Conservation (phyloP, 2,329 filamentous ascomycete species). For the Laburnicola sp. region DNA sequence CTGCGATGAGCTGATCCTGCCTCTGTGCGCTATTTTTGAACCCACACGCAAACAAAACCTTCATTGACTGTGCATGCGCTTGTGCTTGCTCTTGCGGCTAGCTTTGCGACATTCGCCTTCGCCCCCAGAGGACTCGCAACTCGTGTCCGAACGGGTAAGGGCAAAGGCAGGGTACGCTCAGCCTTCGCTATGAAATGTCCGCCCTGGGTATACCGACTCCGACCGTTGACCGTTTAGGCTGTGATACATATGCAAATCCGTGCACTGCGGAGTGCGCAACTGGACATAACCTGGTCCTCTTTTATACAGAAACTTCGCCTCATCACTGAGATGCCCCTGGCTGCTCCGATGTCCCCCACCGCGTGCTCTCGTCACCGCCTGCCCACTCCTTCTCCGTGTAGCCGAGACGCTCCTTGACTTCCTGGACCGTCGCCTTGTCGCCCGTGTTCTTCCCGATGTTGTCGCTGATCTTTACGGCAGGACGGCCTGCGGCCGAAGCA, state of each 20-base stretch:
- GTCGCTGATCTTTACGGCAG: slow-evolving; percentile 86
- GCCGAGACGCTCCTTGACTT: slow-evolving; percentile 82
- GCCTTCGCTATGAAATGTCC: slow-evolving; percentile 3
- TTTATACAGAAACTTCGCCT: neutral
- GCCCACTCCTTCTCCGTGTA: slow-evolving; percentile 86
- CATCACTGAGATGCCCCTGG: slow-evolving; percentile 19
- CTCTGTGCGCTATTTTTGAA: slow-evolving; percentile 5
- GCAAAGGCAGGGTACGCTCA: neutral
- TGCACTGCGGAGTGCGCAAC: neutral
- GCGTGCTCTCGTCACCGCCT: slow-evolving; percentile 77
- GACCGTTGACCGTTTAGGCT: neutral
- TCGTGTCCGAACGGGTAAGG: neutral
- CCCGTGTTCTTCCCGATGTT: slow-evolving; percentile 95
- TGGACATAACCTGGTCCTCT: neutral
- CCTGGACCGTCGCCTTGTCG: slow-evolving; percentile 73
- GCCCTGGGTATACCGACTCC: slow-evolving; percentile 6
- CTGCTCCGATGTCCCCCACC: slow-evolving; percentile 66
- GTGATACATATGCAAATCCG: neutral
- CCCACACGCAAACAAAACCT: neutral
- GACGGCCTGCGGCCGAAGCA: slow-evolving; percentile 76
- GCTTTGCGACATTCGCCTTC: slow-evolving; percentile 2
- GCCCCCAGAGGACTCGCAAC: slow-evolving; percentile 1
- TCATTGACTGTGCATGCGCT: neutral
- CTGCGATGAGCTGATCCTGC: neutral
- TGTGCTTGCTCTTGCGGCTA: neutral